These are phyloP conservation scores for Urochloa ruziziensis DNA, from an alignment of 176 grass and related monocot genomes.

Conservation along the genomic window DNA sequence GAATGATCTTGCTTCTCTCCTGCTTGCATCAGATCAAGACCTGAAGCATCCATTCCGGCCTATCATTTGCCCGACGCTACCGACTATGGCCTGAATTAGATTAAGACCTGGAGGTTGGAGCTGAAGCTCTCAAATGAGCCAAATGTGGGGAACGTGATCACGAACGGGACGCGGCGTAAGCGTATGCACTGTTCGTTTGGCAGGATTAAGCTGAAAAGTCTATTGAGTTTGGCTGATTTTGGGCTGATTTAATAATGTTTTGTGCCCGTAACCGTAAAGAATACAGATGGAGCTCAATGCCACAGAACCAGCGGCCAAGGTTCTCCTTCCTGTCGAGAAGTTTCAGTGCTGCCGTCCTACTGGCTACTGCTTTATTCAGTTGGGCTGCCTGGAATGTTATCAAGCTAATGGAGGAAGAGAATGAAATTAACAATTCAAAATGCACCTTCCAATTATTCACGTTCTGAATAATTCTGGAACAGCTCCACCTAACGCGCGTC, in stretches of 20 bases:
- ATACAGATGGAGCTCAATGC: background rate
- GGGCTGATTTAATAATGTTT: too few relatives aligned
- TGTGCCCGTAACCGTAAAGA: too few relatives aligned
- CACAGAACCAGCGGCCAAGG: background rate
- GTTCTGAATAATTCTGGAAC: background rate
- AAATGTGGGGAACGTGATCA: background rate
- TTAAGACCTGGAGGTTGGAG: background rate
- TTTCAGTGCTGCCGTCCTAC: background rate
- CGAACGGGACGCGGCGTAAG: background rate
- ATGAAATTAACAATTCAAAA: background rate
- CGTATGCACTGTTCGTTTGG: too few relatives aligned
- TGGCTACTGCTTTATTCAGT: background rate
- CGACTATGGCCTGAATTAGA: background rate
- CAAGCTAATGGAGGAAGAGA: background rate
- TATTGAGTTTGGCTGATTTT: too few relatives aligned
- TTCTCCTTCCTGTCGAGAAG: background rate
- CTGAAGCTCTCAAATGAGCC: background rate
- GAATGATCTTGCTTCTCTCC: too few relatives aligned
- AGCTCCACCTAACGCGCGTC: background rate
- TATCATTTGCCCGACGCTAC: background rate
- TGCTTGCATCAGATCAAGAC: background rate
- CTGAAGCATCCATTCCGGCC: background rate
- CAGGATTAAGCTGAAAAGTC: too few relatives aligned
- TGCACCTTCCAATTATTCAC: background rate
- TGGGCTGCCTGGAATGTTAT: background rate